Percentiles rank a stretch among this genome's conserved stretches.
Conservation (phyloP, 495 filamentous ascomycete genomes). For the Hypoxylon crocopeplum region DNA sequence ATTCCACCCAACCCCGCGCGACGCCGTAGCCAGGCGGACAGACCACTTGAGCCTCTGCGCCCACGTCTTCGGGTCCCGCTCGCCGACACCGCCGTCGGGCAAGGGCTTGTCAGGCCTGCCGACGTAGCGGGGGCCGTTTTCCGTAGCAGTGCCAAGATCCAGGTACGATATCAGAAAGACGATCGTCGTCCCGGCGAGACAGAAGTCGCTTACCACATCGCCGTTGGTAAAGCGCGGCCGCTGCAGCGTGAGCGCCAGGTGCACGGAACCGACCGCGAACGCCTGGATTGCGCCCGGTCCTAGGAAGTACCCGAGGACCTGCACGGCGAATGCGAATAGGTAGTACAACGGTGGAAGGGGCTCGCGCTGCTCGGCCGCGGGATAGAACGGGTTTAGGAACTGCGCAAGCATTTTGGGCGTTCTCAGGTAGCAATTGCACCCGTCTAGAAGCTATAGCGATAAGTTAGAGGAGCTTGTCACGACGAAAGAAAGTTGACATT, state of each 20-base stretch:
- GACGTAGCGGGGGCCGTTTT: constrained; percentile 1
- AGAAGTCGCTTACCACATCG: constrained; percentile 7
- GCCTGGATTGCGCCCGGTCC: not conserved
- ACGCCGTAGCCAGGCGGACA: constrained; percentile 6
- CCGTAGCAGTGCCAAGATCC: not conserved
- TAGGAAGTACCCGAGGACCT: constrained; percentile 4
- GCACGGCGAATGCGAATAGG: not conserved
- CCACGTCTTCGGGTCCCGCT: constrained; percentile 7
- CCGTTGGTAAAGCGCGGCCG: constrained; percentile 12
- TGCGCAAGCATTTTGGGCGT: constrained; percentile 3
- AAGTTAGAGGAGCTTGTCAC: too few species aligned
- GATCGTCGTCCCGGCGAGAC: not conserved
- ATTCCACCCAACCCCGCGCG: constrained; percentile 37
- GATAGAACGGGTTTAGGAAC: constrained; percentile 5
- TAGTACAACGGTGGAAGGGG: constrained; percentile 2
- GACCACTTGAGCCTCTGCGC: constrained; percentile 26
- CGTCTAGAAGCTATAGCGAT: too few species aligned
- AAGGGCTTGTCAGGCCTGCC: not conserved
- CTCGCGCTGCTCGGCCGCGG: constrained; percentile 1
- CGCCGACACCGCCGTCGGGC: not conserved
- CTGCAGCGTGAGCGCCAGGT: not conserved
- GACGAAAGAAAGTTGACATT: too few species aligned
- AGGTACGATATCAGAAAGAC: not conserved
- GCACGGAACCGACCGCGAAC: not conserved
- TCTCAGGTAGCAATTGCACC: too few species aligned